Conservation (phyloP, 208 protist genomes). For the Herpetomonas samuelpessoai region DNA sequence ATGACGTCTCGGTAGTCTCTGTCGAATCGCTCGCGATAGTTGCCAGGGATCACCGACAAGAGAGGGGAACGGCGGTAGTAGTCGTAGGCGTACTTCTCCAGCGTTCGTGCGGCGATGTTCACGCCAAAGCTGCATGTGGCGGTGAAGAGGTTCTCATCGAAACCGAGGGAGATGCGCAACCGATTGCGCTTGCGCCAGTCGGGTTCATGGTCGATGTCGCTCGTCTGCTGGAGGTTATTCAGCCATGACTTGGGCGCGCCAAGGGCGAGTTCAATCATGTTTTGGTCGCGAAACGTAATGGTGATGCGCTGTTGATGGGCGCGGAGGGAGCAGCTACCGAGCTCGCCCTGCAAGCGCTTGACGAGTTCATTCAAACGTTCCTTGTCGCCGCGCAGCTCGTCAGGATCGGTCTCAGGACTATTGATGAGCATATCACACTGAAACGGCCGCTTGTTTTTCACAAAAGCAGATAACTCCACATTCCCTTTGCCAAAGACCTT, state of each 20-base stretch:
- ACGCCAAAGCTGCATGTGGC: conserved; percentile 36
- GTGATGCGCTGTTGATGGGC: conserved; percentile 56
- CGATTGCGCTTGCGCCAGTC: conserved; percentile 66
- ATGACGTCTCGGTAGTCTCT: conserved; percentile 7
- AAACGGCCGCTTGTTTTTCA: conserved; percentile 54
- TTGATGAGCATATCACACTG: conserved; percentile 90
- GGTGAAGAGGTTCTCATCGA: conserved; percentile 79
- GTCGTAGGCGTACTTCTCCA: conserved; percentile 67
- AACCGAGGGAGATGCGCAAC: conserved; percentile 83
- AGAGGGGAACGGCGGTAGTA: conserved; percentile 19
- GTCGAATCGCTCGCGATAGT: conserved; percentile 20
- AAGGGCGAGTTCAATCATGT: conserved; percentile 66
- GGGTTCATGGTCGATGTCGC: conserved; percentile 47
- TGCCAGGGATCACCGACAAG: background rate
- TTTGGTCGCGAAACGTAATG: conserved; percentile 62
- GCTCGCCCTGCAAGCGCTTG: conserved; percentile 41
- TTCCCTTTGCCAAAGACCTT: conserved; percentile 35
- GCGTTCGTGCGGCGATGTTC: conserved; percentile 44
- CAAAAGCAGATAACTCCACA: conserved; percentile 72
- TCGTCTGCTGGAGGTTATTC: conserved; percentile 14
- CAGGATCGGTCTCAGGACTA: conserved; percentile 45
- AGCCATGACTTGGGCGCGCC: conserved; percentile 36
- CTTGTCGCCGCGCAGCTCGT: conserved; percentile 7
- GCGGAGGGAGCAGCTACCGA: conserved; percentile 56
- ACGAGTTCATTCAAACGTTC: conserved; percentile 43